These are phyloP conservation scores for Coemansia sp. DNA, from an alignment of 192 early-diverging fungal genomes.

Conservation along the genomic window DNA sequence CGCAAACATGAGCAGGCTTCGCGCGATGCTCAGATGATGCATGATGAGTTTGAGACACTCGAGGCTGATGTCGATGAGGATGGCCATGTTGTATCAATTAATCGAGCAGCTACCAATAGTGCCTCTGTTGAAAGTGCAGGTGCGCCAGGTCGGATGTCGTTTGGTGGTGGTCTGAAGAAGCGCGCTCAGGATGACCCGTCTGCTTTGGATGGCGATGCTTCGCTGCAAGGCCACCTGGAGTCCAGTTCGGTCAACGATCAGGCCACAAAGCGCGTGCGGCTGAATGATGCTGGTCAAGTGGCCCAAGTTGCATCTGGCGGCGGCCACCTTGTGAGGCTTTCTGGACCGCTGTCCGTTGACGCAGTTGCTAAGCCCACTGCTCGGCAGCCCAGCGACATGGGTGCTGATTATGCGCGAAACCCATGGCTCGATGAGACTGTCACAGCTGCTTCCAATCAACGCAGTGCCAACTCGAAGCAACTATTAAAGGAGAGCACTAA, in stretches of 20 bases:
- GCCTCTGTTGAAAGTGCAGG: background rate
- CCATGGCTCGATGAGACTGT: conserved; percentile 74
- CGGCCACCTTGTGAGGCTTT: conserved; percentile 57
- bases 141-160: conserved; percentile 45
- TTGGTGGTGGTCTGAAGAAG: conserved; percentile 35
- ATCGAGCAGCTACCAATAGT: conserved; percentile 1
- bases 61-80: conserved; percentile 40
- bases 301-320: conserved; percentile 54
- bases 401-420: conserved; percentile 53
- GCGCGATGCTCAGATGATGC: conserved; percentile 37
- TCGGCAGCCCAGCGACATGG: background rate
- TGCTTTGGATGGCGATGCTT: conserved; percentile 6
- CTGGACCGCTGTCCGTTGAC: conserved; percentile 58
- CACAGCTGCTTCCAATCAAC: conserved; percentile 19
- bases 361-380: conserved; percentile 6
- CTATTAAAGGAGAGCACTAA: conserved; percentile 58
- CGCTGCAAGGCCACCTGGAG: conserved; percentile 29
- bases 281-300: conserved; percentile 54
- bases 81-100: conserved; percentile 17
- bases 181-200: background rate
- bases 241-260: background rate
- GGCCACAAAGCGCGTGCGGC: conserved; percentile 41
- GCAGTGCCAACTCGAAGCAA: conserved; percentile 51
- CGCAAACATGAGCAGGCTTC: conserved; percentile 54
- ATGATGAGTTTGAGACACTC: conserved; percentile 38